Evolutionary conservation across 2,329 filamentous ascomycete species (phyloP), one percentile per base, ranked within the genome.

Genomic region (Alternaria sp.): DNA sequence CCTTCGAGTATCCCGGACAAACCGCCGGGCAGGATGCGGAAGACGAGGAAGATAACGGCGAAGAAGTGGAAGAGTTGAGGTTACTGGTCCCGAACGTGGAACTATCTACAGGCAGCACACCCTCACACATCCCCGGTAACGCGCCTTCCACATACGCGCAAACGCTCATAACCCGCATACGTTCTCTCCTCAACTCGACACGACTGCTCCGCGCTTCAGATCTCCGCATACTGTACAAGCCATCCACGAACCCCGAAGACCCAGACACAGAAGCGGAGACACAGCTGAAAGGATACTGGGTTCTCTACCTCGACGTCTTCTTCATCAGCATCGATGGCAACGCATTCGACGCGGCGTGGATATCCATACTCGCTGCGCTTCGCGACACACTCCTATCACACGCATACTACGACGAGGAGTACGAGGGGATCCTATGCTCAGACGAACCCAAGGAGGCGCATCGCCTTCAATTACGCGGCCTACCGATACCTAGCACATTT

Each of bases 311-410:
- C 68, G 95, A 98, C 76, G 85, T 97, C n/a, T 87, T 97, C 75
- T 96, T 97, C 81, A 90, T 99, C 69, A 96, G 93, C 0, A 89
- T 97, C 53, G 94, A 97, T 67, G 95, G 95, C 6, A 97, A 96
- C 73, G 88, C 93, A 2, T 94, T 98, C 68, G 95, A 99, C 75
- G 92, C 93, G 1, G 93, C 93, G 0, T 98, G 95, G 94, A 87
- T 91, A 1, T 90, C 93, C 12, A 86, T 96, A 0, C 80, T 97
- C 21, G 92, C 94, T 9, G 95, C 96, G 7, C 82, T 99, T 62
- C 85, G 84, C 57, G 88, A 96, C 78, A 95, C 93, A 5, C 88
- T 85, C 62, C 82, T 99, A 11, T 96, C 96, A 0, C 83, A 83
- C 54, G 93, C 94, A 13, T 88, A 88, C 79, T 99, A 92, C 90